These are phyloP conservation scores for Calonectria pseudoreteaudii DNA, from an alignment of 2,329 filamentous ascomycete genomes.

Conservation along the genomic window DNA sequence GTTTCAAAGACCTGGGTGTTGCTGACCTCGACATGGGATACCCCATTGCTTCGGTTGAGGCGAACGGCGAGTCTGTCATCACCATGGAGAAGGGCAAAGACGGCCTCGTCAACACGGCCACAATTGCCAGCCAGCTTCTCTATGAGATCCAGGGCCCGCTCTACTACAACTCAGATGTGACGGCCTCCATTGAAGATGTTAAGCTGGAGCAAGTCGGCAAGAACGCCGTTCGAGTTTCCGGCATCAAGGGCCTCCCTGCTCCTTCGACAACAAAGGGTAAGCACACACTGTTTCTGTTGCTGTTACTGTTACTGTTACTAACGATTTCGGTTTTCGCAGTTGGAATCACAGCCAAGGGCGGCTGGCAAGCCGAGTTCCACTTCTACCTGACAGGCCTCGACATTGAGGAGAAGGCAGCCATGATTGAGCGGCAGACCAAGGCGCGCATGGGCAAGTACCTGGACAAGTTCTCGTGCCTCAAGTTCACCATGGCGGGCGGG, in stretches of 20 bases:
- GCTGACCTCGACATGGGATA: slow-evolving; percentile 43
- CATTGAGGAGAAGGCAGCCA: slow-evolving; percentile 53
- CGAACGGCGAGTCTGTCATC: slow-evolving; percentile 46
- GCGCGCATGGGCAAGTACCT: slow-evolving; percentile 47
- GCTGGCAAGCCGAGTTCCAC: slow-evolving; percentile 57
- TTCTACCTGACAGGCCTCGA: slow-evolving; percentile 56
- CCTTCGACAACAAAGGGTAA: slow-evolving; percentile 47
- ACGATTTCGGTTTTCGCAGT: slow-evolving; percentile 31
- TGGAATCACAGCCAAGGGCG: slow-evolving; percentile 55
- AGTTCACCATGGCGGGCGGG: slow-evolving; percentile 50
- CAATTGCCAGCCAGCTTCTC: slow-evolving; percentile 47
- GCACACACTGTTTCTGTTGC: too few species aligned
- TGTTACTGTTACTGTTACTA: too few species aligned
- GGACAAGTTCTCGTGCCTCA: slow-evolving; percentile 49
- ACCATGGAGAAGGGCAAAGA: slow-evolving; percentile 49
- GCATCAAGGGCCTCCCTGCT: slow-evolving; percentile 48
- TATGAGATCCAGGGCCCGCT: slow-evolving; percentile 57
- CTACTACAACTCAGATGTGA: slow-evolving; percentile 56
- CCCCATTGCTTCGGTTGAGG: slow-evolving; percentile 49
- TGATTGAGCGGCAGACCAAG: slow-evolving; percentile 53
- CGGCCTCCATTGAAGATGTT: slow-evolving; percentile 50
- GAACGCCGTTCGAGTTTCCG: slow-evolving; percentile 47
- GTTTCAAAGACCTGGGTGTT: slow-evolving; percentile 47
- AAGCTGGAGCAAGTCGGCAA: slow-evolving; percentile 59
- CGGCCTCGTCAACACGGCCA: slow-evolving; percentile 43